phyloP scores from a whole-genome alignment of 2,329 filamentous ascomycete genomes.

The Microascus cirrosus region DNA sequence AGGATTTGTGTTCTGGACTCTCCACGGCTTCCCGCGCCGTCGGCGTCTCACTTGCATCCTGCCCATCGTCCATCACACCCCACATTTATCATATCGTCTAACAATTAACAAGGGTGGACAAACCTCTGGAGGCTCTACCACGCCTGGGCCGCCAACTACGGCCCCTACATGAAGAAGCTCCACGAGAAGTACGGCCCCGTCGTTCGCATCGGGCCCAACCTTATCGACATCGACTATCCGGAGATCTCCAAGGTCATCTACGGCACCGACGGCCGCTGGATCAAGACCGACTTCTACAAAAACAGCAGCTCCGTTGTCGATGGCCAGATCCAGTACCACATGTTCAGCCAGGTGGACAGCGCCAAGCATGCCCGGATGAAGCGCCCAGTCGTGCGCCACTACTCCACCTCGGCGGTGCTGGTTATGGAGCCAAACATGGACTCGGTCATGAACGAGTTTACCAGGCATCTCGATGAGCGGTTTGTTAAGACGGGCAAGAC shows the following conservation, averaged over 20 bases:
- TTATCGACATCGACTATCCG: constrained; percentile 15
- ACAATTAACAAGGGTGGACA: constrained; percentile 11
- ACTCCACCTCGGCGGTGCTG: constrained; percentile 16
- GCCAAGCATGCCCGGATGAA: constrained; percentile 21
- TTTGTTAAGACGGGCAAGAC: constrained; percentile 13
- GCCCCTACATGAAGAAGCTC: constrained; percentile 12
- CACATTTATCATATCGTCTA: background rate
- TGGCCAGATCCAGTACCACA: constrained; percentile 22
- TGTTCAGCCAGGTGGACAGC: constrained; percentile 23
- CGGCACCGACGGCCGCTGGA: constrained; percentile 13
- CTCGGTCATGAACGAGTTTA: constrained; percentile 17
- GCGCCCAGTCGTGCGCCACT: constrained; percentile 23
- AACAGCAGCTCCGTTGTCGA: constrained; percentile 20
- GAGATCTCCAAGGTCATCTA: constrained; percentile 17
- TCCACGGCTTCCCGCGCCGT: background rate
- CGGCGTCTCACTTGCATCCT: background rate
- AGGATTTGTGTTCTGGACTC: background rate
- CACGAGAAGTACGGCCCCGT: constrained; percentile 18
- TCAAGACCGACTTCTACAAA: constrained; percentile 24
- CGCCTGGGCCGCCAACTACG: constrained; percentile 10
- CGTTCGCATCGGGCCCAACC: constrained; percentile 17
- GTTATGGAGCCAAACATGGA: constrained; percentile 20
- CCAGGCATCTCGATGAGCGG: constrained; percentile 14
- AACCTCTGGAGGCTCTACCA: constrained; percentile 16
- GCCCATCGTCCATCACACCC: too few species aligned